A percentile compares a stretch with the other conserved stretches of the same genome.
Evolutionary conservation across 2,329 filamentous ascomycete species (phyloP).

Genomic region (Ceratocystis papillata): DNA sequence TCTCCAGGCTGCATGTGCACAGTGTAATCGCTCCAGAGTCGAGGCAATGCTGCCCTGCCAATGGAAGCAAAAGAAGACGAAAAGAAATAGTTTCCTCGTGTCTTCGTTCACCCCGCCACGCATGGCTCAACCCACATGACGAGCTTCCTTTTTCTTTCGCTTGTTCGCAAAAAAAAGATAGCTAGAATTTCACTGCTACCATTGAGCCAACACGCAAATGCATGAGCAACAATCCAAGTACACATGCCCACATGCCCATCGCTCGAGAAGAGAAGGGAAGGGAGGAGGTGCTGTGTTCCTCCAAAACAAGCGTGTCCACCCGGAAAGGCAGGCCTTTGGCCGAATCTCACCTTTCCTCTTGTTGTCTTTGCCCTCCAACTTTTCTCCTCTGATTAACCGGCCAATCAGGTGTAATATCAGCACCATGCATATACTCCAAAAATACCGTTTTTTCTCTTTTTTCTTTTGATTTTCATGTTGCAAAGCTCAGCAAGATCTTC

Average conservation of each 20-base stretch:
- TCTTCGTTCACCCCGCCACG: background rate
- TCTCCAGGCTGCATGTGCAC: background rate
- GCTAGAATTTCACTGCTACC: too few relatives aligned
- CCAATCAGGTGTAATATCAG: background rate
- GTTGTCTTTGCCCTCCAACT: background rate
- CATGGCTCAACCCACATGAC: background rate
- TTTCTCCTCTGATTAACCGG: background rate
- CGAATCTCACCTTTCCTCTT: background rate
- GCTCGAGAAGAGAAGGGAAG: too few relatives aligned
- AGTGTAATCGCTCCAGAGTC: background rate
- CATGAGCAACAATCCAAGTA: too few relatives aligned
- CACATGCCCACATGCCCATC: too few relatives aligned
- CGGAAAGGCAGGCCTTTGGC: background rate
- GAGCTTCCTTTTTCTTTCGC: background rate
- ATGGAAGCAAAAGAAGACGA: too few relatives aligned
- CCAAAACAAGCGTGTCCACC: too few relatives aligned
- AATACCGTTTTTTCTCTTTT: too few relatives aligned
- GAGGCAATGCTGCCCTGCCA: too few relatives aligned
- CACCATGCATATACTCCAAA: slow-evolving; percentile 1
- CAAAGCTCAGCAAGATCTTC: slow-evolving; percentile 1
- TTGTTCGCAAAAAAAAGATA: too few relatives aligned
- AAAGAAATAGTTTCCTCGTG: too few relatives aligned
- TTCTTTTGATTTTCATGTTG: background rate
- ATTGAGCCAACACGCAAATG: too few relatives aligned
- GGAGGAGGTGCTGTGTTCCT: too few relatives aligned